Conservation (phyloP, 345 rosid genomes). For the Gossypium bickii region DNA sequence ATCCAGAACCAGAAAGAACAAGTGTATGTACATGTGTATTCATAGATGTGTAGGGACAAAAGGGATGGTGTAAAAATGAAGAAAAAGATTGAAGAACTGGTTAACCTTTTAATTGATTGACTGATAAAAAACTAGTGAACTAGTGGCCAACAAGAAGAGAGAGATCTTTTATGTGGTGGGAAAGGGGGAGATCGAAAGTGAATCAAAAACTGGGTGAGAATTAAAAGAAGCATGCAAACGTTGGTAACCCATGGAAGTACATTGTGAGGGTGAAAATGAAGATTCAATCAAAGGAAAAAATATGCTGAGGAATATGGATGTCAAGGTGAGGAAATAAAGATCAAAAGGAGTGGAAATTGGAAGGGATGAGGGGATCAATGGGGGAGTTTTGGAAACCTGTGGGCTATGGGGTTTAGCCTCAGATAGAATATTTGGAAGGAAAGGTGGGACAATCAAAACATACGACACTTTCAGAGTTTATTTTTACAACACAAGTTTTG, state of each 20-base stretch:
- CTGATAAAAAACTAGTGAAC: neutral
- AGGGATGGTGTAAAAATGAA: neutral
- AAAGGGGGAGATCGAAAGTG: slow-evolving; percentile 2
- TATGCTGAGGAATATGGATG: neutral
- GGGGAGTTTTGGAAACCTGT: neutral
- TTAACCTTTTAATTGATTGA: neutral
- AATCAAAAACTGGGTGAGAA: neutral
- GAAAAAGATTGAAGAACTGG: neutral
- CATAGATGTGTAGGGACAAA: neutral
- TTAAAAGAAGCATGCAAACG: neutral
- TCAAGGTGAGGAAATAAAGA: slow-evolving; percentile 5
- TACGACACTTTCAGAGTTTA: neutral
- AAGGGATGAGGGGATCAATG: neutral
- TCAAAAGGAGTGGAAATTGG: neutral
- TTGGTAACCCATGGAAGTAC: slow-evolving; percentile 1
- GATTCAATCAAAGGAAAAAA: neutral
- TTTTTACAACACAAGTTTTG: neutral
- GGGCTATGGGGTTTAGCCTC: neutral
- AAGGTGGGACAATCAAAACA: neutral
- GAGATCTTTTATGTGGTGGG: slow-evolving; percentile 10
- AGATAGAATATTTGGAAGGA: neutral
- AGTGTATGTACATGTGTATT: no score
- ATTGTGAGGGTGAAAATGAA: slow-evolving; percentile 9
- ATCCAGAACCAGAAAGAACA: neutral
- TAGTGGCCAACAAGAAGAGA: neutral